Evolutionary conservation across 768 basidiomycete species (phyloP).

Genomic region (Xerocomus brunneocitrinus): DNA sequence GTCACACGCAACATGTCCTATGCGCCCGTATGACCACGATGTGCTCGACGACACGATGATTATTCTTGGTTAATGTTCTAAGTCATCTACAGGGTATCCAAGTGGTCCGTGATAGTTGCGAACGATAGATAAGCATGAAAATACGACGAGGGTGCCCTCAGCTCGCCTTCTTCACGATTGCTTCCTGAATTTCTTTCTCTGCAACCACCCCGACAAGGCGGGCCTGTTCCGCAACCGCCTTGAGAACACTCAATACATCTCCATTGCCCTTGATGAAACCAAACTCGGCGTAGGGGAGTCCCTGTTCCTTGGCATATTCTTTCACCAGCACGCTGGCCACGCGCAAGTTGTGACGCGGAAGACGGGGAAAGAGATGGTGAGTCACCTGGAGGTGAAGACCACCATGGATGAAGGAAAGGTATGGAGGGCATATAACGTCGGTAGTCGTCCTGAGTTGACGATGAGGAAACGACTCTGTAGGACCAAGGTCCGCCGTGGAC

Average conservation of each 20-base stretch:
- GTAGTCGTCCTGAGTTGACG: conserved; percentile 97
- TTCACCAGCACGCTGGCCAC: conserved; percentile 82
- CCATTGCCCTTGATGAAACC: conserved; percentile 83
- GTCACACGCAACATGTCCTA: conserved; percentile 23
- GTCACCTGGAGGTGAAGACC: conserved; percentile 98
- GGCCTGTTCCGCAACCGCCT: conserved; percentile 83
- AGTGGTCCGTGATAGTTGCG: background rate
- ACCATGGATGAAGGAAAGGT: conserved; percentile 87
- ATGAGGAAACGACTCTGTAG: conserved; percentile 85
- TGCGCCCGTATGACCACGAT: conserved; percentile 22
- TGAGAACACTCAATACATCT: conserved; percentile 78
- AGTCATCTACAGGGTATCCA: conserved; percentile 16
- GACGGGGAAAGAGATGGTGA: conserved; percentile 93
- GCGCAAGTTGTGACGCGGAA: conserved; percentile 89
- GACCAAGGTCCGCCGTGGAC: conserved; percentile 88
- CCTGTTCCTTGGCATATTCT: conserved; percentile 81
- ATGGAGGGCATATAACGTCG: conserved; percentile 84
- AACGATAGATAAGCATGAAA: background rate
- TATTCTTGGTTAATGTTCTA: background rate
- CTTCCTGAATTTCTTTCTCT: conserved; percentile 63
- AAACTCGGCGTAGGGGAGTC: conserved; percentile 85
- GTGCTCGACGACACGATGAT: background rate
- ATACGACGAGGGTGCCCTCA: background rate
- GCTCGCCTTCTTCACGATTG: conserved; percentile 45
- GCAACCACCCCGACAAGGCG: conserved; percentile 80